Conservation (phyloP, 176 grass and related monocot species). For the Eleusine coracana region DNA sequence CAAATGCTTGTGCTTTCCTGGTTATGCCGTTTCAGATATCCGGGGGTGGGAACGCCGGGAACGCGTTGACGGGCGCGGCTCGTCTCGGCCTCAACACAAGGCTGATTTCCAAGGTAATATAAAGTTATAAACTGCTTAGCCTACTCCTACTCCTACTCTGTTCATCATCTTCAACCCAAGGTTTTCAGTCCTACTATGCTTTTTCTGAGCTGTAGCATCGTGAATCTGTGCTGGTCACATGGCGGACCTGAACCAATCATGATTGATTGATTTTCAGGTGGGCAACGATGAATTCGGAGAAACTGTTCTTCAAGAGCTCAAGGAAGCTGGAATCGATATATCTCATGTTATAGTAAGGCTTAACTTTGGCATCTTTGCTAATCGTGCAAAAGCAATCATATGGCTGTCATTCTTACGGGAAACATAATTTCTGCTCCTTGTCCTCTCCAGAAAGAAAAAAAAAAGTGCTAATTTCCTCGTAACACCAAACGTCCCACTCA, state of each 20-base stretch:
- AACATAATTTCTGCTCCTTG: background rate
- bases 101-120: conserved; percentile 52
- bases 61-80: conserved; percentile 50
- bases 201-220: background rate
- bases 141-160: background rate
- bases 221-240: background rate
- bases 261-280: conserved; percentile 32
- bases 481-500: background rate
- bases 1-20: background rate
- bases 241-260: background rate
- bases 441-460: background rate
- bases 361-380: conserved; percentile 1
- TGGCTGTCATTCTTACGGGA: background rate
- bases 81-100: conserved; percentile 53
- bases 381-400: background rate
- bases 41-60: conserved; percentile 56
- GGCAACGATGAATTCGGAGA: conserved; percentile 48
- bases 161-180: background rate
- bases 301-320: conserved; percentile 42
- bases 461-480: background rate
- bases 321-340: conserved; percentile 44
- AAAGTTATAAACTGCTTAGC: background rate
- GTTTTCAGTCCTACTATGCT: background rate
- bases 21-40: conserved; percentile 36
- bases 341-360: conserved; percentile 58